phyloP scores from a whole-genome alignment of 495 filamentous ascomycete genomes.

The Neurospora sp. region DNA sequence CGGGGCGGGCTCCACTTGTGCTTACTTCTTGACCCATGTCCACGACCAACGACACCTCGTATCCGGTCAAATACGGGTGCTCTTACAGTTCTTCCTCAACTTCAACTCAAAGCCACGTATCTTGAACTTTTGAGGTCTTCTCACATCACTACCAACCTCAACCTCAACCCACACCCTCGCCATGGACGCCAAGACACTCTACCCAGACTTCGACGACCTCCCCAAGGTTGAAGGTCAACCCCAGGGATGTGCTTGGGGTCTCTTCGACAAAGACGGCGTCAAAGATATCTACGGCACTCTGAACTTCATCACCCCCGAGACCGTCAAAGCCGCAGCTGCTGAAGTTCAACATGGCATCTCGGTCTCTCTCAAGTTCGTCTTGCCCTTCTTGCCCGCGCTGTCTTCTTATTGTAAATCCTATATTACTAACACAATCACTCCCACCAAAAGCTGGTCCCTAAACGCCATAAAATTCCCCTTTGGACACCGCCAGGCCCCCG shows the following conservation, averaged over 20 bases:
- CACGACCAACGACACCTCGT: not conserved
- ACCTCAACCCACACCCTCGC: not conserved
- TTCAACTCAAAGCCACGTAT: not conserved
- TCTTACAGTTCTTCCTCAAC: not conserved
- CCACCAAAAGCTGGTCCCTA: constrained; percentile 28
- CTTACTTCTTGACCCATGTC: not conserved
- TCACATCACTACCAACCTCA: not conserved
- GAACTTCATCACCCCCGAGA: constrained; percentile 47
- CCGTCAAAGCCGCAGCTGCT: constrained; percentile 39
- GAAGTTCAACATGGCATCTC: constrained; percentile 46
- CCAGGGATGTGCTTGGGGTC: constrained; percentile 55
- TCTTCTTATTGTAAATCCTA: not conserved
- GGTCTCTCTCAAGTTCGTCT: constrained; percentile 48
- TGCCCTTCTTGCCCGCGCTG: not conserved
- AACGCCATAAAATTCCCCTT: constrained; percentile 38
- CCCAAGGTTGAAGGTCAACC: constrained; percentile 50
- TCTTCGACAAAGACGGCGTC: constrained; percentile 52
- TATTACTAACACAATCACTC: not conserved
- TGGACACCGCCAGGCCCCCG: constrained; percentile 42
- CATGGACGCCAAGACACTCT: constrained; percentile 15
- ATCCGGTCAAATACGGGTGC: not conserved
- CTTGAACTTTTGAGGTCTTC: not conserved
- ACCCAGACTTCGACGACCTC: constrained; percentile 47
- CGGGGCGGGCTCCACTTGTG: not conserved
- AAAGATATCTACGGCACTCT: constrained; percentile 50